These are phyloP conservation scores for Alternaria sp. DNA, from an alignment of 2,329 filamentous ascomycete species.

Conservation along the genomic window DNA sequence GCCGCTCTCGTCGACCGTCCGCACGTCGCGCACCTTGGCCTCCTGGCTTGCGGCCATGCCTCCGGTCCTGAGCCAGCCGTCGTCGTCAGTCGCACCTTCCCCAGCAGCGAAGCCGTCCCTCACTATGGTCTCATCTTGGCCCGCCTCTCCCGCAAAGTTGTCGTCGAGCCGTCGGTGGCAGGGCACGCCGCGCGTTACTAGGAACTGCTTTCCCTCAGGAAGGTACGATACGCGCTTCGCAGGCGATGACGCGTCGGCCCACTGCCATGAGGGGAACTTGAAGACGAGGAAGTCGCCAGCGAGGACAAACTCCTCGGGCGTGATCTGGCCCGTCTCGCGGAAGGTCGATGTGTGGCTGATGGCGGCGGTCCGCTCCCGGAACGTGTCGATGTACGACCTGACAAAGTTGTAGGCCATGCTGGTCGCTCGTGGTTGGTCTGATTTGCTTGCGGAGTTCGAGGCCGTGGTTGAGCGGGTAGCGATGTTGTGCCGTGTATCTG, in stretches of 20 bases:
- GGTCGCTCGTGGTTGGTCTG: neutral
- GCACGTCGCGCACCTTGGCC: slow-evolving; percentile 78
- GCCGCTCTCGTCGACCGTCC: slow-evolving; percentile 87
- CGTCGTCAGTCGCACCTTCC: slow-evolving; percentile 66
- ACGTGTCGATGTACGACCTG: slow-evolving; percentile 88
- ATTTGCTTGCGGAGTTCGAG: neutral
- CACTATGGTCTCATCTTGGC: slow-evolving; percentile 85
- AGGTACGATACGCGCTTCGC: slow-evolving; percentile 81
- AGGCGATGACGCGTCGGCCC: slow-evolving; percentile 86
- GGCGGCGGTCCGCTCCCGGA: slow-evolving; percentile 90
- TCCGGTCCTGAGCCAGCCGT: slow-evolving; percentile 91
- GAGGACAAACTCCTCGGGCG: slow-evolving; percentile 92
- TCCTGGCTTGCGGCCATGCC: slow-evolving; percentile 77
- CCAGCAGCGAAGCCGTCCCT: slow-evolving; percentile 71
- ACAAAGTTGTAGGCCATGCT: slow-evolving; percentile 78
- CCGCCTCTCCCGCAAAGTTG: slow-evolving; percentile 88
- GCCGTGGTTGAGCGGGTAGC: neutral
- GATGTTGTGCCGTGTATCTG: slow-evolving; percentile 4
- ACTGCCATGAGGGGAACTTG: slow-evolving; percentile 99
- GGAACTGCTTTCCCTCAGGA: slow-evolving; percentile 89
- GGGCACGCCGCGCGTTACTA: slow-evolving; percentile 92
- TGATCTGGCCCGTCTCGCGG: slow-evolving; percentile 91
- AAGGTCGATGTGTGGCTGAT: slow-evolving; percentile 92
- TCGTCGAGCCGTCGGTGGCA: slow-evolving; percentile 91
- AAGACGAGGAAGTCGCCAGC: slow-evolving; percentile 98